Base-by-base conservation (phyloP, 768 basidiomycete genomes). In the Amanita pseudoporphyria region DNA sequence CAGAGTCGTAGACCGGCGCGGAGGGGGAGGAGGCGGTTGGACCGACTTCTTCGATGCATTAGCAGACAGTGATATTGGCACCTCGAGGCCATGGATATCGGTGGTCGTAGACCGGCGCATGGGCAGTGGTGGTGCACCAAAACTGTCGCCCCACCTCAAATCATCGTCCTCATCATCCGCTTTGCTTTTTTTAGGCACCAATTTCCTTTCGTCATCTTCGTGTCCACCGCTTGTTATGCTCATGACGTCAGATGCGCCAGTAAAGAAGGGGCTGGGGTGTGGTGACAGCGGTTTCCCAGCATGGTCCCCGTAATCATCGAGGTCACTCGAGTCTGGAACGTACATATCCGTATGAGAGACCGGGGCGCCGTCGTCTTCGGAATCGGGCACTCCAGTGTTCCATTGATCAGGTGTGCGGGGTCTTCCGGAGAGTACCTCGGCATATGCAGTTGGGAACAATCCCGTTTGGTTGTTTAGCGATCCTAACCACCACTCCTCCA, bases 401-500 rank as follows among this genome's bases (percentile, higher is more conserved):
- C 46, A 19, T 56, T 53, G 19, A 52, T 48, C 26, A 40, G 46
- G 44, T 52, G 36, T 38, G 45, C 64, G 53, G 14, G 70, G 64
- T 38, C 63, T 66, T 19, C 66, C 60, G 7, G 64, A 59, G 1
- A 74, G 58, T 24, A 67, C 60, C 56, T 90, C 85, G 7, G 81
- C 82, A 63, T 90, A 86, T 5, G 80, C 74, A 1, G 78, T 74
- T 0, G 92, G 92, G 72, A 96, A 94, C 36, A 95, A 62, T 12
- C 92, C 92, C 45, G 74, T 79, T 53, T 71, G 71, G 1, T 87
- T 88, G 49, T 75, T 67, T 30, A 79, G 61, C 60, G 86, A 81
- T 6, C 91, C 92, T 70, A 91, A 77, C 86, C 89, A 94, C 92
- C 92, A 94, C 52, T 81, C 90, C 53, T 88, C 86, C 30, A 90